These are phyloP conservation scores for Purpureocillium takamizusanense DNA, from an alignment of 2,329 filamentous ascomycete species.

Conservation along the genomic window DNA sequence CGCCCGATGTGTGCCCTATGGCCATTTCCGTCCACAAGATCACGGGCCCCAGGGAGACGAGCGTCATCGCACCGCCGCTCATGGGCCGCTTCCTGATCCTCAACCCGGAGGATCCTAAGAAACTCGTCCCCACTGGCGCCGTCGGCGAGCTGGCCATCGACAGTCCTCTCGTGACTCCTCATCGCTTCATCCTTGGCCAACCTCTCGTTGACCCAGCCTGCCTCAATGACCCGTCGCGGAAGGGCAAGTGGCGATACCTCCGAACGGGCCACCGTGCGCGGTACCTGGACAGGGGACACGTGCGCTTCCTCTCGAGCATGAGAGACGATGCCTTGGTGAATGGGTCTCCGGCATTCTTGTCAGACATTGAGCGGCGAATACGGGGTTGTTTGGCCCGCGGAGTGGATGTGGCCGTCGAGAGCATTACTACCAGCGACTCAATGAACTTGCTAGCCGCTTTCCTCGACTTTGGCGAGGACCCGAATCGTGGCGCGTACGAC, in stretches of 20 bases:
- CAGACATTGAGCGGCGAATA: conserved; percentile 36
- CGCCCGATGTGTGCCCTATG: conserved; percentile 40
- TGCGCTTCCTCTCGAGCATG: conserved; percentile 37
- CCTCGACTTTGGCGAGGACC: conserved; percentile 34
- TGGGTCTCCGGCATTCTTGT: conserved; percentile 29
- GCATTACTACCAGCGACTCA: conserved; percentile 33
- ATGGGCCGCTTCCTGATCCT: conserved; percentile 43
- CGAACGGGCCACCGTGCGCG: conserved; percentile 43
- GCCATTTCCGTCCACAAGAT: conserved; percentile 40
- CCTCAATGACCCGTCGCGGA: conserved; percentile 11
- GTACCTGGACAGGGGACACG: conserved; percentile 36
- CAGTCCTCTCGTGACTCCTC: conserved; percentile 28
- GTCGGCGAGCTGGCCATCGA: conserved; percentile 53
- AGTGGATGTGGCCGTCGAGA: conserved; percentile 40
- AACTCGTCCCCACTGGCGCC: conserved; percentile 42
- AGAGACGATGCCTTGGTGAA: conserved; percentile 31
- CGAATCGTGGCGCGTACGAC: conserved; percentile 26
- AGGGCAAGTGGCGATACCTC: conserved; percentile 27
- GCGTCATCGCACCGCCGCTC: conserved; percentile 37
- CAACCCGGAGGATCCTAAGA: conserved; percentile 40
- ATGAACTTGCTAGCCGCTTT: conserved; percentile 37
- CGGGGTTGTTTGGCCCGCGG: conserved; percentile 36
- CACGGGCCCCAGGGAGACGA: conserved; percentile 23
- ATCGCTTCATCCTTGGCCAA: conserved; percentile 22
- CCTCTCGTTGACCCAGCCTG: conserved; percentile 15